Evolutionary conservation across 1,284 basidiomycete genomes (phyloP).

Genomic region (Rhodotorula mucilaginosa): DNA sequence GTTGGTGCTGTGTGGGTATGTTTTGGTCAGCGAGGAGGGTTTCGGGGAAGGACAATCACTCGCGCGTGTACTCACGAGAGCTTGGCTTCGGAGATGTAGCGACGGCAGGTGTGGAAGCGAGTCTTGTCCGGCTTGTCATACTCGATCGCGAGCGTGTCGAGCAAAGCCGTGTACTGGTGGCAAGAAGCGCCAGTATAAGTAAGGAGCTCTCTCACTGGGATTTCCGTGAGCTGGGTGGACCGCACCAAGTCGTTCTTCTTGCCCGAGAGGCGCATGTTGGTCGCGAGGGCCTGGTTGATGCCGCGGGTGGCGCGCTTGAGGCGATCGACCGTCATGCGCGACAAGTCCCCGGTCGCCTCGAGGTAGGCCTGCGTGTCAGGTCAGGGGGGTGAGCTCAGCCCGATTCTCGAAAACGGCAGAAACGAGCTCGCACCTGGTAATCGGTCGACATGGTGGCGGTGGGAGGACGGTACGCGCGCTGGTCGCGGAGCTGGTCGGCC

Average conservation of each 20-base stretch:
- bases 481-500: neutral
- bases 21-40: neutral
- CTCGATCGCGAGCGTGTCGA: neutral
- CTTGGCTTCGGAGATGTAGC: constrained; percentile 4
- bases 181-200: too few relatives aligned
- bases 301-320: constrained; percentile 70
- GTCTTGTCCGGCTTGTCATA: constrained; percentile 5
- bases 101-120: neutral
- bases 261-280: constrained; percentile 70
- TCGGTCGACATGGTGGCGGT: constrained; percentile 4
- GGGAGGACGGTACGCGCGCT: neutral
- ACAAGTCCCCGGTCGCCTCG: constrained; percentile 11
- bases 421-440: neutral
- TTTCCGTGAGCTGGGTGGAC: too few relatives aligned
- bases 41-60: neutral
- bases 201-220: too few relatives aligned
- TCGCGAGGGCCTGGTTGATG: constrained; percentile 61
- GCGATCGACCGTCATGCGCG: constrained; percentile 66
- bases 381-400: neutral
- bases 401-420: too few relatives aligned
- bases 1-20: neutral
- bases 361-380: neutral
- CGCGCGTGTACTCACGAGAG: neutral
- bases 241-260: constrained; percentile 77
- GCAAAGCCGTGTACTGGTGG: neutral